phyloP scores from a whole-genome alignment of 2,329 filamentous ascomycete genomes.

The Penicillium crustosum region DNA sequence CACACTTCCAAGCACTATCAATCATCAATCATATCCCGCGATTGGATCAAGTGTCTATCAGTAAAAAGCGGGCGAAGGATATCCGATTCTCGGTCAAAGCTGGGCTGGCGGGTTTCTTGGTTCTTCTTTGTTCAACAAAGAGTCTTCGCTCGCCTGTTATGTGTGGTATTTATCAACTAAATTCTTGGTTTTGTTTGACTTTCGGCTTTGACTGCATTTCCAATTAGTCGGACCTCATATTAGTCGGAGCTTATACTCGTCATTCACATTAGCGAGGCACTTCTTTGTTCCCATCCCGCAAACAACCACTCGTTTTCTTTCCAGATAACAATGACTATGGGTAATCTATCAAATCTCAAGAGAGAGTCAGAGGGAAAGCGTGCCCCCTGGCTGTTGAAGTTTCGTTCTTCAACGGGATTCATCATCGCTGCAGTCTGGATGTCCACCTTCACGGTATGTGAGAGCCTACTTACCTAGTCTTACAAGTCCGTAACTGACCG shows the following conservation, averaged over 20 bases:
- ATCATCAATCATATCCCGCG: neutral
- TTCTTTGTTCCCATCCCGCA: neutral
- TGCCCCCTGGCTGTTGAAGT: conserved; percentile 40
- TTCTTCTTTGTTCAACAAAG: conserved; percentile 5
- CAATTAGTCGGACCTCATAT: neutral
- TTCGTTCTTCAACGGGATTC: conserved; percentile 61
- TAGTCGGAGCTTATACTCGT: neutral
- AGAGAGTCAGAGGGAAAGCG: conserved; percentile 1
- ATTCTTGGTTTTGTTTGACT: neutral
- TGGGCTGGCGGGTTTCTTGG: conserved; percentile 2
- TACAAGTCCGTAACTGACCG: neutral
- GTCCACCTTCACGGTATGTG: conserved; percentile 32
- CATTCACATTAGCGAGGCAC: neutral
- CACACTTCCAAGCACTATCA: conserved; percentile 4
- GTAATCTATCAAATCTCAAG: neutral
- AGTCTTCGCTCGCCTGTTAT: neutral
- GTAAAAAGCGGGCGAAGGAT: neutral
- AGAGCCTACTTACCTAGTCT: neutral
- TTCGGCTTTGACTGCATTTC: neutral
- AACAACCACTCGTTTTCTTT: neutral
- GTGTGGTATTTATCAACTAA: neutral
- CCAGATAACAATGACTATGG: neutral
- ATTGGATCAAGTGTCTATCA: neutral
- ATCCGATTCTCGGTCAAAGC: neutral
- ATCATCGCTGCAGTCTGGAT: conserved; percentile 57